Conservation (phyloP, 2,329 filamentous ascomycete species). For the Fusarium acutatum region DNA sequence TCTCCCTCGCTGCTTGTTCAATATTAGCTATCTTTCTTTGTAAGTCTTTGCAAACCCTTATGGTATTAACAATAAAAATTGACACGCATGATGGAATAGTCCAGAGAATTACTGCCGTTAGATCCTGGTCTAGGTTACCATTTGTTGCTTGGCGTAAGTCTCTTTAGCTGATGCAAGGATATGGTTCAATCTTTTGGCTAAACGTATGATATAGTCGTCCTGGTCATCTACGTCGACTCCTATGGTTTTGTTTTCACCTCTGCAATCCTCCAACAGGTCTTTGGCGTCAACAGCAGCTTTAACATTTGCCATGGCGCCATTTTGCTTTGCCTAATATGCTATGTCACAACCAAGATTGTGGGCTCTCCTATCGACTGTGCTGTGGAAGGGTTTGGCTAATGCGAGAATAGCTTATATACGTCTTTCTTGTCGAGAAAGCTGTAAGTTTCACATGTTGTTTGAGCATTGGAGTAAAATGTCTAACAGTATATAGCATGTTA, state of each 20-base stretch:
- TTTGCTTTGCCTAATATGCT: conserved; percentile 67
- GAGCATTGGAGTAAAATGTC: background rate
- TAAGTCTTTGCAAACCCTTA: conserved; percentile 32
- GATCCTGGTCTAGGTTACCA: conserved; percentile 52
- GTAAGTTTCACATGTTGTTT: conserved; percentile 47
- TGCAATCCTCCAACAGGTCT: conserved; percentile 63
- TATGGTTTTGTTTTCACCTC: conserved; percentile 67
- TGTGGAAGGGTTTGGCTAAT: background rate
- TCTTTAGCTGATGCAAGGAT: background rate
- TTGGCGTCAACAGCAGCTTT: conserved; percentile 62
- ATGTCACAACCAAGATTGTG: conserved; percentile 68
- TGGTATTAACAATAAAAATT: background rate
- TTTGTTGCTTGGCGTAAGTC: conserved; percentile 55
- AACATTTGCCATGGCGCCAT: conserved; percentile 66
- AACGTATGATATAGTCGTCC: conserved; percentile 56
- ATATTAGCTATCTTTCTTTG: conserved; percentile 50
- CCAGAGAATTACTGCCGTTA: conserved; percentile 49
- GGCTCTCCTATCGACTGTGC: background rate
- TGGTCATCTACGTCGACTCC: conserved; percentile 68
- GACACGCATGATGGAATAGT: conserved; percentile 40
- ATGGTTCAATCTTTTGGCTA: background rate
- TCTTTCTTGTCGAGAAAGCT: conserved; percentile 71
- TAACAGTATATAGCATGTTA: conserved; percentile 58
- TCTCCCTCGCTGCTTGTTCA: conserved; percentile 47
- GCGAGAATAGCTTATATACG: conserved; percentile 61